Percentiles rank a stretch among this genome's conserved stretches.
phyloP scores from a whole-genome alignment of 2,329 filamentous ascomycete genomes.

The Pseudohalonectria lignicola region DNA sequence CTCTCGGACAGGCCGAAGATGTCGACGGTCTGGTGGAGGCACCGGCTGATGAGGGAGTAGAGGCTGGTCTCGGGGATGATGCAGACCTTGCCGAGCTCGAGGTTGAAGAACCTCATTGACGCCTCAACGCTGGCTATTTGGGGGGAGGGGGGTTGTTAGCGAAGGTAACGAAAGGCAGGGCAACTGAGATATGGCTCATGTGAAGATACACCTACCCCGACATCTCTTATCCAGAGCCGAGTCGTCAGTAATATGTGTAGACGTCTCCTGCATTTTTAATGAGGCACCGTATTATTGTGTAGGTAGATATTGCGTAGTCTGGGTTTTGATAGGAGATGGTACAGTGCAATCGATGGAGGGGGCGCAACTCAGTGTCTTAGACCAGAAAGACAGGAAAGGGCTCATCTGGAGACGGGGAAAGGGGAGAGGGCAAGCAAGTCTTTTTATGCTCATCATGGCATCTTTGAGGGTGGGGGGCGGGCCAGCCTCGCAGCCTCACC shows the following conservation, averaged over 20 bases:
- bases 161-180: too few relatives aligned
- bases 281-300: not conserved
- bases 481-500: not conserved
- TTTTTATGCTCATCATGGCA: not conserved
- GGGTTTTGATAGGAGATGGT: too few relatives aligned
- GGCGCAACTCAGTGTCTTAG: too few relatives aligned
- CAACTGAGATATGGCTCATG: too few relatives aligned
- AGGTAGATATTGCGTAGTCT: too few relatives aligned
- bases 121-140: conserved; percentile 16
- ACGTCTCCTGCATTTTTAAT: not conserved
- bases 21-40: conserved; percentile 10
- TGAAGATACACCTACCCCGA: not conserved
- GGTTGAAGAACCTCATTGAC: conserved; percentile 13
- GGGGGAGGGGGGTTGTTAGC: not conserved
- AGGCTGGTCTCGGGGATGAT: conserved; percentile 15
- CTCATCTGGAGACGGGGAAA: too few relatives aligned
- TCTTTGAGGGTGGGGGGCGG: not conserved
- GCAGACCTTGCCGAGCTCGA: conserved; percentile 14
- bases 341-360: too few relatives aligned
- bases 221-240: not conserved
- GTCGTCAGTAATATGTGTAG: not conserved
- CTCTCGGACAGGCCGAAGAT: conserved; percentile 13
- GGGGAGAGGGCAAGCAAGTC: not conserved
- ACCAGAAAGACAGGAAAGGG: too few relatives aligned
- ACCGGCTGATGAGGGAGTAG: conserved; percentile 13